phyloP scores from a whole-genome alignment of 2,329 filamentous ascomycete species.

The Huntiella decipiens region DNA sequence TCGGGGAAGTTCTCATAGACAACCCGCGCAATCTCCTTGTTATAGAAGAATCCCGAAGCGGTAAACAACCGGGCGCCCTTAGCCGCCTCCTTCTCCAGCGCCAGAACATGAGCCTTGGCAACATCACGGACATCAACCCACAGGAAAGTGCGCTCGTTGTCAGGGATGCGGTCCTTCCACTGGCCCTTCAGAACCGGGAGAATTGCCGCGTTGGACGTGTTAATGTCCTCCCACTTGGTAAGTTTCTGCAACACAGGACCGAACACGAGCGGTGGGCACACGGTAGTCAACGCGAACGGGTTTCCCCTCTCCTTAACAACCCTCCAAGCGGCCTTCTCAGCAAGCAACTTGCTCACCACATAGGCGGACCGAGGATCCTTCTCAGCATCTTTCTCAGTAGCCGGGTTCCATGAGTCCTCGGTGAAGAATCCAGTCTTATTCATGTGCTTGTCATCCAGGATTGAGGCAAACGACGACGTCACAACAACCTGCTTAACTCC shows the following conservation, averaged over 20 bases:
- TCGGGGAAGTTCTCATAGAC: slow-evolving; percentile 31
- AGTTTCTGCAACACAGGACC: slow-evolving; percentile 33
- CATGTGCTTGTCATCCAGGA: slow-evolving; percentile 23
- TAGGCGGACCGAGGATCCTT: slow-evolving; percentile 26
- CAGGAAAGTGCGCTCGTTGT: slow-evolving; percentile 22
- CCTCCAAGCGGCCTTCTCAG: slow-evolving; percentile 35
- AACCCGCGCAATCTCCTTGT: slow-evolving; percentile 25
- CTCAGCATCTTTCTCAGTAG: slow-evolving; percentile 26
- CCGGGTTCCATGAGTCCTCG: slow-evolving; percentile 35
- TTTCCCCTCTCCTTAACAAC: slow-evolving; percentile 26
- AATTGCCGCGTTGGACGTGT: slow-evolving; percentile 34
- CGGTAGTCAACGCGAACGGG: slow-evolving; percentile 30
- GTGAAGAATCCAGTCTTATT: slow-evolving; percentile 21
- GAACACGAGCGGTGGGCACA: slow-evolving; percentile 36
- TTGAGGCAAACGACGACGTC: slow-evolving; percentile 36
- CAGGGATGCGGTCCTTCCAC: slow-evolving; percentile 27
- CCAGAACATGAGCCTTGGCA: slow-evolving; percentile 32
- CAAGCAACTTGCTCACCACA: slow-evolving; percentile 34
- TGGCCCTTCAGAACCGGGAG: slow-evolving; percentile 30
- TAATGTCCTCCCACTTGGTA: slow-evolving; percentile 26
- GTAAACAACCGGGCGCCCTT: slow-evolving; percentile 33
- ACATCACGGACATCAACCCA: slow-evolving; percentile 40
- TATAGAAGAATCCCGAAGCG: slow-evolving; percentile 27
- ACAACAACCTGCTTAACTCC: slow-evolving; percentile 52
- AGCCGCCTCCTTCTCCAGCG: slow-evolving; percentile 28